A percentile compares a stretch with the other conserved stretches of the same genome.
These are phyloP conservation scores for Tetradesmus lagerheimii DNA, from an alignment of 139 green algal species.

Conservation along the genomic window DNA sequence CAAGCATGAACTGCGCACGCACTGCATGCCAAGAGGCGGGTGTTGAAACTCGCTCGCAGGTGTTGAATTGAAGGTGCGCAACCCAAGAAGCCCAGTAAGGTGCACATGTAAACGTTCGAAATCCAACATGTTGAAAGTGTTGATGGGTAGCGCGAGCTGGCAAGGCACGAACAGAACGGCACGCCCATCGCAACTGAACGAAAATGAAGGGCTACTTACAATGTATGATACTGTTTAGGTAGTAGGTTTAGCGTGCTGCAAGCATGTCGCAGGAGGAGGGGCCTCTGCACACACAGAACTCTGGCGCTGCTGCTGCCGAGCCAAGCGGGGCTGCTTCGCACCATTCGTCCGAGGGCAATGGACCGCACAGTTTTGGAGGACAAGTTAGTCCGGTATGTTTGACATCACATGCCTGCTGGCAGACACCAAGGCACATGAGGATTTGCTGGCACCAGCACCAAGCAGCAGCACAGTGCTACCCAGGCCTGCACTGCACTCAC, in stretches of 20 bases:
- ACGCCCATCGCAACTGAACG: background rate
- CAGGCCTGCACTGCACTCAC: background rate
- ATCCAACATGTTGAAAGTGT: background rate
- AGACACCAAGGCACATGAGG: background rate
- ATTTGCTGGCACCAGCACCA: background rate
- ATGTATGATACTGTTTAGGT: background rate
- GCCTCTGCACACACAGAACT: background rate
- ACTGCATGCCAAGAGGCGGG: background rate
- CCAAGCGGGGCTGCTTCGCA: slow-evolving; percentile 17
- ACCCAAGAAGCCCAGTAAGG: background rate
- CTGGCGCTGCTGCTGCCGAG: slow-evolving; percentile 9
- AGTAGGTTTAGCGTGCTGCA: background rate
- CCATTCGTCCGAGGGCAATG: slow-evolving; percentile 41
- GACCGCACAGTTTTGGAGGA: slow-evolving; percentile 38
- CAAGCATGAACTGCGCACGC: background rate
- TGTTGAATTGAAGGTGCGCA: background rate
- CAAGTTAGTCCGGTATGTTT: slow-evolving; percentile 32
- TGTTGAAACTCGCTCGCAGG: background rate
- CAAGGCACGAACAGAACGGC: background rate
- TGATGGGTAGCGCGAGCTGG: background rate
- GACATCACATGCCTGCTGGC: background rate
- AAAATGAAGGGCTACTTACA: background rate
- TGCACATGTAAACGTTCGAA: background rate
- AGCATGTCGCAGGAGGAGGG: slow-evolving; percentile 9
- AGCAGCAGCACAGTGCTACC: background rate